Evolutionary conservation across 129 eudicot species (phyloP).

Genomic region (Helichrysum umbraculigerum): DNA sequence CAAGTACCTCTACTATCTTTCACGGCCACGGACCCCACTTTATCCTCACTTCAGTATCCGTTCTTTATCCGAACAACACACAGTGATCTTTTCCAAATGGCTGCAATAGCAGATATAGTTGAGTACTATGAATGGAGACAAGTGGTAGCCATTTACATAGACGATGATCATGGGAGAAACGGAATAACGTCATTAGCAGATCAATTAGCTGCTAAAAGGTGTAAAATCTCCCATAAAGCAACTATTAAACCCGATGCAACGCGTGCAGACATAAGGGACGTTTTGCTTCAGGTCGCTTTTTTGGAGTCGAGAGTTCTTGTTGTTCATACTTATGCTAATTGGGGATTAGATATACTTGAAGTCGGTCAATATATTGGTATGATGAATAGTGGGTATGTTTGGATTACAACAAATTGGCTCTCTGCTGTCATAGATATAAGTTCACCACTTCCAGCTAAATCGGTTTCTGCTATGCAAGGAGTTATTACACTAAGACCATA

Average conservation of each 20-base stretch:
- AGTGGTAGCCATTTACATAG: conserved; percentile 53
- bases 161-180: conserved; percentile 73
- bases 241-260: conserved; percentile 35
- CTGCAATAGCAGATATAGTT: conserved; percentile 64
- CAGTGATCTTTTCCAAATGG: conserved; percentile 66
- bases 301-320: conserved; percentile 48
- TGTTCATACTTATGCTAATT: conserved; percentile 40
- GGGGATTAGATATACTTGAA: conserved; percentile 41
- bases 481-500: conserved; percentile 42
- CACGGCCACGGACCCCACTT: conserved; percentile 69
- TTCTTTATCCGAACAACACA: conserved; percentile 58
- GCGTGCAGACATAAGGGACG: conserved; percentile 37
- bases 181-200: conserved; percentile 59
- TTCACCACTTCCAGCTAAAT: conserved; percentile 30
- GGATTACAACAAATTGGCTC: conserved; percentile 69
- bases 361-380: conserved; percentile 47
- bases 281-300: conserved; percentile 48
- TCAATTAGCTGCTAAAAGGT: conserved; percentile 46
- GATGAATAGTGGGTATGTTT: conserved; percentile 59
- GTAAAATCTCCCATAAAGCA: conserved; percentile 50
- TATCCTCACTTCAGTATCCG: conserved; percentile 59
- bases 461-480: conserved; percentile 41
- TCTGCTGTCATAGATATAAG: conserved; percentile 49
- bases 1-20: conserved; percentile 63
- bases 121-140: conserved; percentile 55